Percentiles rank a stretch among this genome's conserved stretches.
Evolutionary conservation across 1,284 basidiomycete genomes (phyloP).

Genomic region (Cutaneotrichosporon cyanovorans): DNA sequence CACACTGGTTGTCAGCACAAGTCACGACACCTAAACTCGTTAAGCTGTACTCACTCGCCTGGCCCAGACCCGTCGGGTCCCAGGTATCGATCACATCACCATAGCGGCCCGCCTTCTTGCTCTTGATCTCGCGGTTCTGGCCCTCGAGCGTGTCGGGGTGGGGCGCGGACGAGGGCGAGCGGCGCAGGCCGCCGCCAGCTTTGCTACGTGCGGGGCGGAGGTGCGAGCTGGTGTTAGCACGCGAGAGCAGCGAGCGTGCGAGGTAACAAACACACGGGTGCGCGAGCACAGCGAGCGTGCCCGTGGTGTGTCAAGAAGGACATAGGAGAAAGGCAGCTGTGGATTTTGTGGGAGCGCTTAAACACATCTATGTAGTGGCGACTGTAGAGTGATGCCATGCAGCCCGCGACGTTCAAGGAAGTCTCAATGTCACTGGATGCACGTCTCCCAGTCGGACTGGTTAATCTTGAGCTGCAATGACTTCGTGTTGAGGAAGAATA

Average conservation of each 20-base stretch:
- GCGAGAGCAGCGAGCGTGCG: not conserved
- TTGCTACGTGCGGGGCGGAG: not conserved
- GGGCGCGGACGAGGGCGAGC: constrained; percentile 17
- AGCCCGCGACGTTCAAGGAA: no score
- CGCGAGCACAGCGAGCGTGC: no score
- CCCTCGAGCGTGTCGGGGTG: not conserved
- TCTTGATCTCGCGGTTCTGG: constrained; percentile 23
- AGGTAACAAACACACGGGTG: no score
- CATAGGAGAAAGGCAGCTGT: no score
- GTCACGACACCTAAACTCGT: not conserved
- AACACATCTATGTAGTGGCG: no score
- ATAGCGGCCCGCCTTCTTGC: constrained; percentile 41
- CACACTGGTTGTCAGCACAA: constrained; percentile 31
- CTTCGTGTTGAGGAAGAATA: no score
- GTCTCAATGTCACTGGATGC: no score
- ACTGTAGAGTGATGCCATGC: no score
- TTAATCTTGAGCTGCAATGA: no score
- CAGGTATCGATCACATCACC: constrained; percentile 46
- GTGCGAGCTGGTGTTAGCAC: not conserved
- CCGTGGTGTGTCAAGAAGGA: no score
- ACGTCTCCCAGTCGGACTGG: no score
- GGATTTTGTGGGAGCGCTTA: no score
- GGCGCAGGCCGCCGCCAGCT: not conserved
- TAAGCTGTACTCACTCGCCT: constrained; percentile 33
- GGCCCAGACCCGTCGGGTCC: constrained; percentile 45